phyloP scores from a whole-genome alignment of 2,329 filamentous ascomycete species.

The Thelonectria blattea region DNA sequence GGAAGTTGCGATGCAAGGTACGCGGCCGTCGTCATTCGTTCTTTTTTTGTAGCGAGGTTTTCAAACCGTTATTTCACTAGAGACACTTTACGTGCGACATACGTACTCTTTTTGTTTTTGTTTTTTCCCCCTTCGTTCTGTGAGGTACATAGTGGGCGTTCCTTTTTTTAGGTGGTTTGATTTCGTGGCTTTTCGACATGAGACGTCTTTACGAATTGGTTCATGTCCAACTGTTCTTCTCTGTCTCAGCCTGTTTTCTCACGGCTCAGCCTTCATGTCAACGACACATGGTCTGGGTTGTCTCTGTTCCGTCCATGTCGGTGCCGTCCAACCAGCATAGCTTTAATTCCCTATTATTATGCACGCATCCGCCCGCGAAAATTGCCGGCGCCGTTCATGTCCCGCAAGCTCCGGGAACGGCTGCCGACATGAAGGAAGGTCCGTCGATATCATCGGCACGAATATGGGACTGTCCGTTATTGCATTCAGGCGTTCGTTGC shows the following conservation, averaged over 20 bases:
- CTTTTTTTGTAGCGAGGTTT: not conserved
- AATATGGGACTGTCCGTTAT: not conserved
- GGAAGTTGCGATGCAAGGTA: conserved; percentile 33
- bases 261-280: not conserved
- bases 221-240: not conserved
- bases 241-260: not conserved
- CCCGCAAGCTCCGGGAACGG: not conserved
- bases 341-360: not conserved
- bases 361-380: conserved; percentile 5
- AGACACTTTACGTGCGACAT: too few relatives aligned
- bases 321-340: conserved; percentile 10
- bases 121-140: not conserved
- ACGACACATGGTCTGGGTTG: not conserved
- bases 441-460: too few relatives aligned
- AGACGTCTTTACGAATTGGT: not conserved
- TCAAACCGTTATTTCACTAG: too few relatives aligned
- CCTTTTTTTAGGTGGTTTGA: not conserved
- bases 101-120: not conserved
- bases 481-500: too few relatives aligned
- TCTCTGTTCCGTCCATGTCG: not conserved
- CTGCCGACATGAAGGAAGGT: not conserved
- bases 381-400: not conserved
- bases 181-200: not conserved
- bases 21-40: conserved; percentile 19
- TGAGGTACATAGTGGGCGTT: not conserved